These are phyloP conservation scores for Calonectria pseudoreteaudii DNA, from an alignment of 2,329 filamentous ascomycete genomes.

Conservation along the genomic window DNA sequence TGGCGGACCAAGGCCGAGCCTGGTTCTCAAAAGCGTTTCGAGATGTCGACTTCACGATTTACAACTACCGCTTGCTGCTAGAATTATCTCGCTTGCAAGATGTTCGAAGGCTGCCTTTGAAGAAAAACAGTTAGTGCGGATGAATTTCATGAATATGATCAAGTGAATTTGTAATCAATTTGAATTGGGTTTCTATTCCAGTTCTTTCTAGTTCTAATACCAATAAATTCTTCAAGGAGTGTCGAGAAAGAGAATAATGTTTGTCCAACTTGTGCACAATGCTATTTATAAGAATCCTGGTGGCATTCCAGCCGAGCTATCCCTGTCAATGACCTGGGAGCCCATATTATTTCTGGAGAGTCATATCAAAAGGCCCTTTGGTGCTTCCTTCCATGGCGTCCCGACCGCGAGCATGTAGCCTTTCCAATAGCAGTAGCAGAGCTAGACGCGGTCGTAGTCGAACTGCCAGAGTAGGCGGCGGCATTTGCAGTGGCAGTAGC, in stretches of 20 bases:
- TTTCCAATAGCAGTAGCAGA: not conserved
- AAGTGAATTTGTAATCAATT: not conserved
- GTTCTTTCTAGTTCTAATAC: not conserved
- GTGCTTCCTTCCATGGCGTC: not conserved
- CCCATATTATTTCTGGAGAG: not conserved
- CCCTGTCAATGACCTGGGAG: not conserved
- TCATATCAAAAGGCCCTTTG: not conserved
- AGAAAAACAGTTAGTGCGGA: not conserved
- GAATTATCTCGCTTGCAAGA: slow-evolving; percentile 63
- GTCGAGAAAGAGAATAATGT: not conserved
- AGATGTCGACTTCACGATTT: slow-evolving; percentile 69
- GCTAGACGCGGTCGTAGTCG: not conserved
- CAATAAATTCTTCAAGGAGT: not conserved
- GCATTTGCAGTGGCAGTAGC: not conserved
- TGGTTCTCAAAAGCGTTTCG: slow-evolving; percentile 68
- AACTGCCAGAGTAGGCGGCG: not conserved
- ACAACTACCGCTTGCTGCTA: slow-evolving; percentile 70
- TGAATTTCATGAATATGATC: not conserved
- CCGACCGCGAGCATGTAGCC: not conserved
- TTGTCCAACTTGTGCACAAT: not conserved
- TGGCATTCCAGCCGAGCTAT: not conserved
- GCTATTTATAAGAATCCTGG: not conserved
- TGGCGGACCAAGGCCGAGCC: slow-evolving; percentile 65
- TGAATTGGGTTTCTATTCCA: not conserved
- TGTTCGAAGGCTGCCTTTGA: slow-evolving; percentile 27